These are phyloP conservation scores for Xylariaceae sp. DNA, from an alignment of 2,329 filamentous ascomycete genomes.

Conservation along the genomic window DNA sequence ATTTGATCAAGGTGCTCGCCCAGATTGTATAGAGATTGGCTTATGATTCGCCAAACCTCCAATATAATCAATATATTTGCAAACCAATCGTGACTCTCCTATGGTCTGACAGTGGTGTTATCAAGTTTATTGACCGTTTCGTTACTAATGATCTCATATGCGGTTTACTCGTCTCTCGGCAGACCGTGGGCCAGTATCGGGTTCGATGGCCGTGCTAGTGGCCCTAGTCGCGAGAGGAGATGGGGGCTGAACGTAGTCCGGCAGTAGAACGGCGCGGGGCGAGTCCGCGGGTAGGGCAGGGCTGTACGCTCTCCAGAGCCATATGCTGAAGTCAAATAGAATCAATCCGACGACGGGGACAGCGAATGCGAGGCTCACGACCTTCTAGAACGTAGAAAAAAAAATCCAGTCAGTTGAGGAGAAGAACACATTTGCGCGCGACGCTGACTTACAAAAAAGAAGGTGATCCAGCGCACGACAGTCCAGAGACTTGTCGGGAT, in stretches of 20 bases:
- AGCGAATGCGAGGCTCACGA: slow-evolving; percentile 39
- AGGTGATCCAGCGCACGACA: slow-evolving; percentile 31
- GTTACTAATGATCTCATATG: slow-evolving; percentile 12
- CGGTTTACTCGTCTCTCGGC: slow-evolving; percentile 20
- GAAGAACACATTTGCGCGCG: neutral
- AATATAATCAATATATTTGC: slow-evolving; percentile 7
- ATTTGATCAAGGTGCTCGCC: slow-evolving; percentile 82
- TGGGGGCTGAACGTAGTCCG: slow-evolving; percentile 16
- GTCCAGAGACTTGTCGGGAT: slow-evolving; percentile 25
- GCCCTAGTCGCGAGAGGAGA: slow-evolving; percentile 2
- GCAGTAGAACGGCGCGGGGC: slow-evolving; percentile 21
- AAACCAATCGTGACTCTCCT: slow-evolving; percentile 1
- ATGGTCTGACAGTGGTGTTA: slow-evolving; percentile 9
- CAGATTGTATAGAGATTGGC: slow-evolving; percentile 50
- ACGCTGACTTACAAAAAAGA: slow-evolving; percentile 30
- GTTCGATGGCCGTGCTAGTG: slow-evolving; percentile 16
- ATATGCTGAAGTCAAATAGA: slow-evolving; percentile 47
- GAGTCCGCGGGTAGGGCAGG: slow-evolving; percentile 22
- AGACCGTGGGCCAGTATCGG: slow-evolving; percentile 3
- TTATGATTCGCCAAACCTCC: slow-evolving; percentile 11
- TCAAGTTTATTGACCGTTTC: slow-evolving; percentile 11
- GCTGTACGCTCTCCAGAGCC: slow-evolving; percentile 44
- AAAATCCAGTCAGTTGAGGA: slow-evolving; percentile 10
- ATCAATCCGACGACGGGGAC: slow-evolving; percentile 45
- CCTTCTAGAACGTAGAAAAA: slow-evolving; percentile 23